Percentiles rank a stretch among this genome's conserved stretches.
These are phyloP conservation scores for Streptanthus diversifolius DNA, from an alignment of 345 rosid species.

Conservation along the genomic window DNA sequence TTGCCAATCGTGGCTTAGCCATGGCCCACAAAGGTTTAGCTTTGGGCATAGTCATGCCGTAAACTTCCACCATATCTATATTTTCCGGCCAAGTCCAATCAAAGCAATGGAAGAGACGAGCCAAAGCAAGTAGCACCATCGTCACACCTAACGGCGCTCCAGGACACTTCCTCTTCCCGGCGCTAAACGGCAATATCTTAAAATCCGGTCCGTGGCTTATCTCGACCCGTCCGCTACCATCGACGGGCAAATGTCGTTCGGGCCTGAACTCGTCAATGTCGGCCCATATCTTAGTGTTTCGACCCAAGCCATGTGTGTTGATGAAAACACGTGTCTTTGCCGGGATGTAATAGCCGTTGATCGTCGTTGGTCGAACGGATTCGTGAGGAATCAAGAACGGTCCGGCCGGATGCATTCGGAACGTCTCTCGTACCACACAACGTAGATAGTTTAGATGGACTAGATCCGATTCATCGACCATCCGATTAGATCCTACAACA, in stretches of 20 bases:
- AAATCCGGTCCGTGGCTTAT: slow-evolving; percentile 91
- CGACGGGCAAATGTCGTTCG: slow-evolving; percentile 65
- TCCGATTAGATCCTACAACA: slow-evolving; percentile 56
- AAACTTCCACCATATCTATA: slow-evolving; percentile 62
- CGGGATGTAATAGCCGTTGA: slow-evolving; percentile 72
- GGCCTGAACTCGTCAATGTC: slow-evolving; percentile 73
- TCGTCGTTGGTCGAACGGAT: slow-evolving; percentile 58
- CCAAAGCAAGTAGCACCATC: slow-evolving; percentile 78
- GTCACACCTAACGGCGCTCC: slow-evolving; percentile 92
- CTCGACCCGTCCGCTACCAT: slow-evolving; percentile 64
- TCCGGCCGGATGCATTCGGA: slow-evolving; percentile 95
- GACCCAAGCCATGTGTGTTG: slow-evolving; percentile 86
- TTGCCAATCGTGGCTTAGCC: slow-evolving; percentile 59
- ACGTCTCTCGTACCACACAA: slow-evolving; percentile 89
- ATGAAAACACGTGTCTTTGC: slow-evolving; percentile 85
- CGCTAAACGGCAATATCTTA: slow-evolving; percentile 83
- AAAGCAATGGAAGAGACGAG: slow-evolving; percentile 79
- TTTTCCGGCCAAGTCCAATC: slow-evolving; percentile 64
- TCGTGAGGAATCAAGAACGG: slow-evolving; percentile 92
- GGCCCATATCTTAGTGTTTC: slow-evolving; percentile 65
- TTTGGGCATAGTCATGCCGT: slow-evolving; percentile 97
- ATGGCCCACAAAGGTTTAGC: slow-evolving; percentile 61
- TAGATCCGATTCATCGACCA: slow-evolving; percentile 71
- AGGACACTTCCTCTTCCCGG: slow-evolving; percentile 87
- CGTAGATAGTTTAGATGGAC: slow-evolving; percentile 68